These are phyloP conservation scores for Coprinopsis sp. DNA, from an alignment of 768 basidiomycete species.

Conservation along the genomic window DNA sequence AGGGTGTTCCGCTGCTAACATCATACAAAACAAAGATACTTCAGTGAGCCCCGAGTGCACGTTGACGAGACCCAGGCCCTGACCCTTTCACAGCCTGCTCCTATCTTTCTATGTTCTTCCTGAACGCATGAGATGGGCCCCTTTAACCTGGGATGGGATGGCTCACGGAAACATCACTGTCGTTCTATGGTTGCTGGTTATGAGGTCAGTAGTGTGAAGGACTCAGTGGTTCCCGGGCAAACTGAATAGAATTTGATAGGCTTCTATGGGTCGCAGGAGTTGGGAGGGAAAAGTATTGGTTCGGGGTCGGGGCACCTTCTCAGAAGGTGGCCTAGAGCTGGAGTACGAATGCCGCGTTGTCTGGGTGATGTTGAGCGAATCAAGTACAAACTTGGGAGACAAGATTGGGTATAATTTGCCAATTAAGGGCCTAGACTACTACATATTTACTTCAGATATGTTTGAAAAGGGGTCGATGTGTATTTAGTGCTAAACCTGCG, in stretches of 20 bases:
- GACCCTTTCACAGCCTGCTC: constrained; percentile 40
- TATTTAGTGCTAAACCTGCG: too few relatives aligned
- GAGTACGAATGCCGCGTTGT: too few relatives aligned
- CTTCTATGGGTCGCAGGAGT: constrained; percentile 47
- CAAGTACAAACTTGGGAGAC: too few relatives aligned
- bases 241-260: constrained; percentile 24
- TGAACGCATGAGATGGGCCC: constrained; percentile 42
- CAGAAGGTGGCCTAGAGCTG: too few relatives aligned
- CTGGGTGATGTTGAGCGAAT: too few relatives aligned
- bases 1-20: not conserved
- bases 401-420: too few relatives aligned
- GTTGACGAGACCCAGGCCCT: not conserved
- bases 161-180: constrained; percentile 76
- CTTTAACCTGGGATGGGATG: constrained; percentile 60
- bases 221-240: constrained; percentile 1
- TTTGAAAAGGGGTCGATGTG: too few relatives aligned
- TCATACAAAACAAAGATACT: constrained; percentile 6
- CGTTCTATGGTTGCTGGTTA: constrained; percentile 48
- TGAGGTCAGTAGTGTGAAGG: constrained; percentile 40
- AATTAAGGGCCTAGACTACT: too few relatives aligned
- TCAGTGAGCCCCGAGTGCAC: constrained; percentile 3
- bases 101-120: constrained; percentile 59
- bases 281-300: constrained; percentile 24
- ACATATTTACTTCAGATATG: too few relatives aligned
- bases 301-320: too few relatives aligned